Conservation (phyloP, 352 stramenopile genomes). For the Thraustotheca clavata region DNA sequence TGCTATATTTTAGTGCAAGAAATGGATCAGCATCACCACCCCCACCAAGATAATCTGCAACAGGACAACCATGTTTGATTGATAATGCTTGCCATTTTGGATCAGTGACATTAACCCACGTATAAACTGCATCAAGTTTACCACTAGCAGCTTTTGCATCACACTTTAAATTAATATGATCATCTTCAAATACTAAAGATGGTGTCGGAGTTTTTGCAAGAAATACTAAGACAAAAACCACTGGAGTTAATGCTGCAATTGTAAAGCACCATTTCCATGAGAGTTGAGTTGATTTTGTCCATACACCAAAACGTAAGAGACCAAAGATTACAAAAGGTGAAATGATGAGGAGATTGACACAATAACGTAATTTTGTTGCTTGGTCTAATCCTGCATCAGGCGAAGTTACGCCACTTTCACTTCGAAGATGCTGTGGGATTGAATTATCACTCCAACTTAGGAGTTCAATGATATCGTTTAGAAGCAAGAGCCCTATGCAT, state of each 20-base stretch:
- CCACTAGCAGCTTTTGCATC: not conserved
- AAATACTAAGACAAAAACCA: not conserved
- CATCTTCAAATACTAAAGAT: not conserved
- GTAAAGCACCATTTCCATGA: too few relatives aligned
- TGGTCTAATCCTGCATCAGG: not conserved
- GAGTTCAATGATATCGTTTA: not conserved
- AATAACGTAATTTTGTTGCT: not conserved
- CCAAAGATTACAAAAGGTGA: not conserved
- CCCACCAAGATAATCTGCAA: not conserved
- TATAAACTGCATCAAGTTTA: not conserved
- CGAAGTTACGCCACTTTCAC: not conserved
- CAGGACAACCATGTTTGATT: not conserved
- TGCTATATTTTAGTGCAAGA: not conserved
- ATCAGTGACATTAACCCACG: slow-evolving; percentile 1
- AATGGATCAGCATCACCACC: not conserved
- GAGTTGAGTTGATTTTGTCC: not conserved
- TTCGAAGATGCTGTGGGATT: not conserved
- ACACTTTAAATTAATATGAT: not conserved
- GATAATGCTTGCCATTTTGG: slow-evolving; percentile 2
- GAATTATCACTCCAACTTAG: not conserved
- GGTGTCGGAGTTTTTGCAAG: not conserved
- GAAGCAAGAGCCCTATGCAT: not conserved
- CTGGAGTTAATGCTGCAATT: not conserved
- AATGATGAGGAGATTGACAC: slow-evolving; percentile 1
- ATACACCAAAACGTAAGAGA: not conserved